These are phyloP conservation scores for Aspergillus sp. DNA, from an alignment of 2,329 filamentous ascomycete species.

Conservation along the genomic window DNA sequence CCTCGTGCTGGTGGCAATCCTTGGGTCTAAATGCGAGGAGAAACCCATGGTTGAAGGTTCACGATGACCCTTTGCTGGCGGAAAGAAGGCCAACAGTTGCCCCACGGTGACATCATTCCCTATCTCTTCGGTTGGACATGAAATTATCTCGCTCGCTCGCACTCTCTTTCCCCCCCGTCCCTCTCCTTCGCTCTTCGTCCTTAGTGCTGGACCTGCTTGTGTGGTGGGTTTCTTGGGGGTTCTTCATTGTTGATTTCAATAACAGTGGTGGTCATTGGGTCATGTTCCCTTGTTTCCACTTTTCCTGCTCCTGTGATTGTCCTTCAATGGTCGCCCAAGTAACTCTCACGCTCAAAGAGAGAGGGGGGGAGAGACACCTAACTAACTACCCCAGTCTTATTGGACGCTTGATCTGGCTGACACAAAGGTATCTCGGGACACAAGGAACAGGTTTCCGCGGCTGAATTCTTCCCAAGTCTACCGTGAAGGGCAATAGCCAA, in stretches of 20 bases:
- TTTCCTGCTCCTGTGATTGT: no score
- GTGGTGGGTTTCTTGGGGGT: neutral
- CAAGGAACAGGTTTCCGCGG: neutral
- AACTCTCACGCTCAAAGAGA: no score
- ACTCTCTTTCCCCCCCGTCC: neutral
- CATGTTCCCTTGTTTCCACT: no score
- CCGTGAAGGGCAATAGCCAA: neutral
- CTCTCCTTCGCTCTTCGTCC: neutral
- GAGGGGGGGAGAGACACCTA: no score
- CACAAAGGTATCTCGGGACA: neutral
- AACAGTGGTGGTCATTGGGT: no score
- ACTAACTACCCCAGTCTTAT: neutral
- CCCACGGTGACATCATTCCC: conserved; percentile 9
- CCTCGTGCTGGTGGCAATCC: conserved; percentile 1
- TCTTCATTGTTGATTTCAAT: no score
- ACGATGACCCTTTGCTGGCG: neutral
- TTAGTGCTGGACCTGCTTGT: neutral
- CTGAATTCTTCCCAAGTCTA: neutral
- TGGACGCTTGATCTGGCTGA: neutral
- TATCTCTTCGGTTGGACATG: neutral
- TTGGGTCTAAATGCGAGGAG: conserved; percentile 1
- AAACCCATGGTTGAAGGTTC: conserved; percentile 8
- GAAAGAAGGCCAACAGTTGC: neutral
- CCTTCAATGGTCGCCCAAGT: no score
- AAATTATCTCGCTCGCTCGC: neutral